Conservation (phyloP, 345 rosid genomes). For the Brassica napus region DNA sequence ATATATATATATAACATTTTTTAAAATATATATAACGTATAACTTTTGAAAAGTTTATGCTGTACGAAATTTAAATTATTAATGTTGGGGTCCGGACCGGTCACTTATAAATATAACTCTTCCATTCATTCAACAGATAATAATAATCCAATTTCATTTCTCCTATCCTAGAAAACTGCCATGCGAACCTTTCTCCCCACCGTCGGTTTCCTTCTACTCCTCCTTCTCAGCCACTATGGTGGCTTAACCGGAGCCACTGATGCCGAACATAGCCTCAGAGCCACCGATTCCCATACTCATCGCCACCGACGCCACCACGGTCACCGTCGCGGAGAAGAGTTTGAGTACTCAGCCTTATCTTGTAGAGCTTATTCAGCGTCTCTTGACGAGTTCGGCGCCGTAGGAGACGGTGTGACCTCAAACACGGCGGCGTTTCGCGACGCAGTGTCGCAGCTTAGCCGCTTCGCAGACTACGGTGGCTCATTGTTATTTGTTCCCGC, state of each 20-base stretch:
- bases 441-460: constrained; percentile 64
- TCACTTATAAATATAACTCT: constrained; percentile 15
- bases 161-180: constrained; percentile 10
- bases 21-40: background rate
- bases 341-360: constrained; percentile 53
- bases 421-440: constrained; percentile 72
- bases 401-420: constrained; percentile 73
- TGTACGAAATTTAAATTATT: background rate
- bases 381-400: constrained; percentile 79
- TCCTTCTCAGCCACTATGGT: constrained; percentile 16
- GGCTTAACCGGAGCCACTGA: constrained; percentile 8
- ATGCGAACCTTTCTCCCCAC: constrained; percentile 29
- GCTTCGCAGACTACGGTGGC: constrained; percentile 60
- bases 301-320: constrained; percentile 43
- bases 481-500: constrained; percentile 77
- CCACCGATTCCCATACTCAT: constrained; percentile 26
- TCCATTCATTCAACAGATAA: background rate
- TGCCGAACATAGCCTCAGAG: constrained; percentile 20
- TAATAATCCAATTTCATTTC: constrained; percentile 12
- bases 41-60: background rate
- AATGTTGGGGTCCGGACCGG: background rate
- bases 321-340: constrained; percentile 42
- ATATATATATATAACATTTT: too few relatives aligned
- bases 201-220: constrained; percentile 11
- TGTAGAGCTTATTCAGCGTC: constrained; percentile 79